Evolutionary conservation across 768 basidiomycete genomes (phyloP).

Genomic region (Mycena albidolilacea): DNA sequence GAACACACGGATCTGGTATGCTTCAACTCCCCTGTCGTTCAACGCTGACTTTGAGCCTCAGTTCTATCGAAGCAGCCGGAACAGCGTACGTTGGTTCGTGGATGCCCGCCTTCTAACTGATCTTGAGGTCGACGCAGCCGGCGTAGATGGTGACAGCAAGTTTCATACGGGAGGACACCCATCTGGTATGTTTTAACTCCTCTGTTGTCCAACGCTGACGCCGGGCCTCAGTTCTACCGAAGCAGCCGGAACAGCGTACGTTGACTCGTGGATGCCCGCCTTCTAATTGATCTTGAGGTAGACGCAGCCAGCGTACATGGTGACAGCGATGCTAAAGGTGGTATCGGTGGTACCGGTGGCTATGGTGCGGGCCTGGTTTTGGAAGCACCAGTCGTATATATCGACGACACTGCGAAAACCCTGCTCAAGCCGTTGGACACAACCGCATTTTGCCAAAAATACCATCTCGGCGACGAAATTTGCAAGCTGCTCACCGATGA

Average conservation of each 20-base stretch:
- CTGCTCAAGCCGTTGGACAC: not conserved
- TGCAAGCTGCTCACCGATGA: not conserved
- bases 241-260: constrained; percentile 1
- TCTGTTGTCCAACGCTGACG: constrained; percentile 1
- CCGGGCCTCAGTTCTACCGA: not conserved
- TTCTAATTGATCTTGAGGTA: not conserved
- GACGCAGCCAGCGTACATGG: not conserved
- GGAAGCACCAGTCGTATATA: not conserved
- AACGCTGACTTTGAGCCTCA: not conserved
- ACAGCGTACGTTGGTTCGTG: no score
- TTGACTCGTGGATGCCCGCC: not conserved
- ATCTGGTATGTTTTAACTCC: not conserved
- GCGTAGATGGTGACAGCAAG: no score
- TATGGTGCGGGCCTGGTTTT: not conserved
- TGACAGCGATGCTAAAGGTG: not conserved
- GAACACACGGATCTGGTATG: not conserved
- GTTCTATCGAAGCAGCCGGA: no score
- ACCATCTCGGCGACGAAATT: not conserved
- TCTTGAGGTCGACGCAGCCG: not conserved
- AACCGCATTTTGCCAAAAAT: not conserved
- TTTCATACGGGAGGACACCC: not conserved
- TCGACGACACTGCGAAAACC: not conserved
- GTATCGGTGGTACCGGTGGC: not conserved
- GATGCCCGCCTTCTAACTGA: no score
- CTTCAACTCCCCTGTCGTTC: constrained; percentile 1